Conservation (phyloP, 108 stramenopile species). For the Hondaea fermentalgiana region DNA sequence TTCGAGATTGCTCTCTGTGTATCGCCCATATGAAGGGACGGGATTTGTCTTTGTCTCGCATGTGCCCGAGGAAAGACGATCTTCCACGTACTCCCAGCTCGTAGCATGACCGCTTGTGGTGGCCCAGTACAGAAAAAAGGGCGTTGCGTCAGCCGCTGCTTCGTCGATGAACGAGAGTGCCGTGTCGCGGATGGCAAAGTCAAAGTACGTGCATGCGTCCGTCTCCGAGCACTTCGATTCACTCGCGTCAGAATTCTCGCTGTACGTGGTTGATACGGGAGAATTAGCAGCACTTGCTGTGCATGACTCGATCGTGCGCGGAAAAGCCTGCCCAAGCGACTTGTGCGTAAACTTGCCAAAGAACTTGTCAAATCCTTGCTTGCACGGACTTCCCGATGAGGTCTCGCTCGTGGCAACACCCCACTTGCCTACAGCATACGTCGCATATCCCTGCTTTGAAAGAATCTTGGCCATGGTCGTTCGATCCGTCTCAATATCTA, state of each 20-base stretch:
- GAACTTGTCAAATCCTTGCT: not conserved
- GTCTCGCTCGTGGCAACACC: not conserved
- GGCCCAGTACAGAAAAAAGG: conserved; percentile 14
- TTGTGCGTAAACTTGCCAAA: conserved; percentile 6
- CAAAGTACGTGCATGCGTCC: not conserved
- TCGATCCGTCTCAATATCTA: not conserved
- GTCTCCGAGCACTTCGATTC: not conserved
- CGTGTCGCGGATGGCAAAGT: not conserved
- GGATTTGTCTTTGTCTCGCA: not conserved
- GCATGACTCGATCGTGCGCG: not conserved
- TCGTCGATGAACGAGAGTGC: not conserved
- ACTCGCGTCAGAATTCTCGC: not conserved
- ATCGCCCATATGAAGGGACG: not conserved
- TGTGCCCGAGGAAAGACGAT: not conserved
- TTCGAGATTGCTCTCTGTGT: not conserved
- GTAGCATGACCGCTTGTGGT: not conserved
- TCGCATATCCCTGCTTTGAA: not conserved
- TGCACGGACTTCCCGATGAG: not conserved
- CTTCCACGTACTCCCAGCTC: not conserved
- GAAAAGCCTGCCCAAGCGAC: not conserved
- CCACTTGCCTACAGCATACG: conserved; percentile 1
- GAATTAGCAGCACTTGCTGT: not conserved
- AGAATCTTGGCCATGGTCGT: not conserved
- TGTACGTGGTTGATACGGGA: not conserved
- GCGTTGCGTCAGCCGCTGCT: not conserved